phyloP scores from a whole-genome alignment of 176 grass and related monocot species.

The Raddia distichophylla region DNA sequence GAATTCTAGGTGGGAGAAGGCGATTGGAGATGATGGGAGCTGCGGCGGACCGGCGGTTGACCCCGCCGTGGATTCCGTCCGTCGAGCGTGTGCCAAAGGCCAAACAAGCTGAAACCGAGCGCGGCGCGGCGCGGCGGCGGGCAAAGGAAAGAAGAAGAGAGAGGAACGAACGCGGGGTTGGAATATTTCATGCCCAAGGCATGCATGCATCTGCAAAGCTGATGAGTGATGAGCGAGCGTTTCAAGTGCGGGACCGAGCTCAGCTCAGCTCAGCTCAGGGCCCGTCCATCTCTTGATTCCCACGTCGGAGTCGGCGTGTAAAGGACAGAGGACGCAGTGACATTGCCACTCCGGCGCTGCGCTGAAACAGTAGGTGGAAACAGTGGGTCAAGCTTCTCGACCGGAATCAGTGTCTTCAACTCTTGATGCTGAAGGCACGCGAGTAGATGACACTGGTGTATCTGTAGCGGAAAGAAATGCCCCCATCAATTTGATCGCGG shows the following conservation, averaged over 20 bases:
- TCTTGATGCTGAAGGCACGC: not conserved
- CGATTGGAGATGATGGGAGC: not conserved
- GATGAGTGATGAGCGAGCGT: not conserved
- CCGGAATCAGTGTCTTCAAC: not conserved
- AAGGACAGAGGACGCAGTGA: not conserved
- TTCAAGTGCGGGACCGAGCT: not conserved
- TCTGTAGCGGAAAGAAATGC: no score
- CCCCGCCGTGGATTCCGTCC: conserved; percentile 5
- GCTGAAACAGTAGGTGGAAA: not conserved
- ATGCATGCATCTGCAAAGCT: not conserved
- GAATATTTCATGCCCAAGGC: not conserved
- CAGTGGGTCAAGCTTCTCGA: no score
- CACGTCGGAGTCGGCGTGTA: conserved; percentile 36
- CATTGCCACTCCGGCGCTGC: conserved; percentile 4
- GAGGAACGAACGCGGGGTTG: not conserved
- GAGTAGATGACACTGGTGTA: not conserved
- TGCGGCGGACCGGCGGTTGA: not conserved
- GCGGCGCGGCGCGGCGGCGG: no score
- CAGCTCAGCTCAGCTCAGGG: not conserved
- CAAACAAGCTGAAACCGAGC: not conserved
- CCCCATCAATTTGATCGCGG: no score
- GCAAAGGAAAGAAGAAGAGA: not conserved
- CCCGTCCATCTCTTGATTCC: not conserved
- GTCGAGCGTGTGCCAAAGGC: no score
- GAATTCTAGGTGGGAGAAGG: not conserved